Evolutionary conservation across 805 yeast genomes (phyloP).

Genomic region (Wickerhamiella allomyrinae): DNA sequence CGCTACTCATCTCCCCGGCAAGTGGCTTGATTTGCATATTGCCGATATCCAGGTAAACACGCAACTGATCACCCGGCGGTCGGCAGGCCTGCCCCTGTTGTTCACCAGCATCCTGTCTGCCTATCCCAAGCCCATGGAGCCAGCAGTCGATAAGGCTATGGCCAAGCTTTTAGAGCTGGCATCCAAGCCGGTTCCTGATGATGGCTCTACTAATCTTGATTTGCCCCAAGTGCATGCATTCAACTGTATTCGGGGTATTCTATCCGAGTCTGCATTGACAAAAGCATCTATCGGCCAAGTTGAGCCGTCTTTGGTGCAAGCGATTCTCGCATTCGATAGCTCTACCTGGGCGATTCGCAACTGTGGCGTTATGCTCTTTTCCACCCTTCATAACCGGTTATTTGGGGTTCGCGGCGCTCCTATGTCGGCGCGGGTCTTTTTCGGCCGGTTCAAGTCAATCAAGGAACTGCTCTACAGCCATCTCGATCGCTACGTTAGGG

Average conservation of each 20-base stretch:
- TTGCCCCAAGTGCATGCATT: constrained; percentile 90
- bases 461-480: constrained; percentile 31
- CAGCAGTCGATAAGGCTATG: constrained; percentile 38
- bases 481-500: constrained; percentile 17
- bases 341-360: constrained; percentile 76
- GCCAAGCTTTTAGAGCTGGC: constrained; percentile 42
- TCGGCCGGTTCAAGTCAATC: constrained; percentile 45
- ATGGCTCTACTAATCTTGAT: constrained; percentile 39
- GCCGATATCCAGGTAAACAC: constrained; percentile 37
- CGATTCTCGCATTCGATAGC: constrained; percentile 50
- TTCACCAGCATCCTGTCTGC: constrained; percentile 62
- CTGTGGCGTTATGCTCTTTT: constrained; percentile 86
- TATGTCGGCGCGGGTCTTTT: constrained; percentile 52
- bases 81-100: constrained; percentile 82
- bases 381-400: constrained; percentile 64
- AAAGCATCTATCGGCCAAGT: constrained; percentile 36
- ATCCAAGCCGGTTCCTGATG: constrained; percentile 30
- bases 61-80: constrained; percentile 70
- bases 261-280: constrained; percentile 57
- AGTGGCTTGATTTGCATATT: constrained; percentile 51
- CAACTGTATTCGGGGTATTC: constrained; percentile 64
- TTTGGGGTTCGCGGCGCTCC: constrained; percentile 40
- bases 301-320: constrained; percentile 42
- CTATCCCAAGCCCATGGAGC: constrained; percentile 24
- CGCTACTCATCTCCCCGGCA: constrained; percentile 28